These are phyloP conservation scores for Triangularia setosa DNA, from an alignment of 2,329 filamentous ascomycete genomes.

Conservation along the genomic window DNA sequence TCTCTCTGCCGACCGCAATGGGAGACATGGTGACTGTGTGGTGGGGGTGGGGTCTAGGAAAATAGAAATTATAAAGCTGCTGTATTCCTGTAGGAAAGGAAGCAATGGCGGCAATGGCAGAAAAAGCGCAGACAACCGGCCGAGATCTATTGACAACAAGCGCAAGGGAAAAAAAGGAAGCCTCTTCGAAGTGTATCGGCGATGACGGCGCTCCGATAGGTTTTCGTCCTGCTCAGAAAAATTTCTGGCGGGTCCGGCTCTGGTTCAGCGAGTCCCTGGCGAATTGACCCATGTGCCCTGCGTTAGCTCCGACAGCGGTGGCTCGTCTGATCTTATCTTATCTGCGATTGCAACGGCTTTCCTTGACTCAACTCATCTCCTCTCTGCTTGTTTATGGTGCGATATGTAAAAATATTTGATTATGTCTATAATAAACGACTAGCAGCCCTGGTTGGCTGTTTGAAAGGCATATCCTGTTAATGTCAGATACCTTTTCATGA, in stretches of 20 bases:
- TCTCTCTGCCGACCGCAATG: slow-evolving; percentile 51
- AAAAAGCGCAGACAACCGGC: neutral
- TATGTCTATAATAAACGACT: neutral
- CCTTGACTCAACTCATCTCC: neutral
- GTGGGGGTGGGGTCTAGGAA: neutral
- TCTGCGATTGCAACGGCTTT: neutral
- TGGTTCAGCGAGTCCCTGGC: neutral
- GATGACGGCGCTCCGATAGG: neutral
- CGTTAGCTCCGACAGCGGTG: slow-evolving; percentile 15
- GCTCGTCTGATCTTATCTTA: neutral
- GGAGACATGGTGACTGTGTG: slow-evolving; percentile 57
- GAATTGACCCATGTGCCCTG: slow-evolving; percentile 3
- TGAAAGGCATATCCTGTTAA: neutral
- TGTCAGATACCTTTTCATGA: neutral
- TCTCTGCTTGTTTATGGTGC: too few relatives aligned
- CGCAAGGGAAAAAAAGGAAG: neutral
- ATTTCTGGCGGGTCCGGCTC: slow-evolving; percentile 5
- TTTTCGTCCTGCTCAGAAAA: slow-evolving; percentile 5
- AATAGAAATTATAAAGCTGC: slow-evolving; percentile 3
- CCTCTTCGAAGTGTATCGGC: neutral
- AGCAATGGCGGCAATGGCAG: neutral
- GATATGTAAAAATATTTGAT: neutral
- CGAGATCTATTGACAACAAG: neutral
- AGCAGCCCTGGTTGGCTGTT: neutral
- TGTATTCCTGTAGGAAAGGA: neutral